Evolutionary conservation across 2,329 filamentous ascomycete genomes (phyloP).

Genomic region (Penicillium corylophilum): DNA sequence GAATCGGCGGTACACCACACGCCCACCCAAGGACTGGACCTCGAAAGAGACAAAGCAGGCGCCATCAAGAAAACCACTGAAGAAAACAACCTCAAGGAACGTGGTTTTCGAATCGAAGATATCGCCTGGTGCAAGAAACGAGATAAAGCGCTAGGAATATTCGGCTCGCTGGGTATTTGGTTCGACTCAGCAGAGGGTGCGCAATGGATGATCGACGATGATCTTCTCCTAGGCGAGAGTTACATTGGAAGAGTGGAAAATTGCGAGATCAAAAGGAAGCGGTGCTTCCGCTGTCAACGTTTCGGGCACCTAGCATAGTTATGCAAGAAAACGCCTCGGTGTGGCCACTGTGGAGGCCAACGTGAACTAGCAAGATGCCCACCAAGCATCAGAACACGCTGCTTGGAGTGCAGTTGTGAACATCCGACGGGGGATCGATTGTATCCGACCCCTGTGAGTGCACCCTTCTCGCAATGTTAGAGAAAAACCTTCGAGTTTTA

Average conservation of each 20-base stretch:
- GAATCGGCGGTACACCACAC: background rate
- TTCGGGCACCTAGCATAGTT: slow-evolving; percentile 27
- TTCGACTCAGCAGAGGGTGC: slow-evolving; percentile 24
- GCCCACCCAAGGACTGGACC: background rate
- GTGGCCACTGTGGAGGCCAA: slow-evolving; percentile 18
- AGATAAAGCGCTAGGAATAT: slow-evolving; percentile 22
- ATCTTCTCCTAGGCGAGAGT: slow-evolving; percentile 10
- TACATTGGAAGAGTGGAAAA: slow-evolving; percentile 23
- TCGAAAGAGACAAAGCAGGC: background rate
- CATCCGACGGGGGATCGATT: slow-evolving; percentile 19
- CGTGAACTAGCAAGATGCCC: slow-evolving; percentile 20
- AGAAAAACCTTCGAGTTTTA: slow-evolving; percentile 20
- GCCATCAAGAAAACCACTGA: slow-evolving; percentile 9
- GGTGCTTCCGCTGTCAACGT: slow-evolving; percentile 21
- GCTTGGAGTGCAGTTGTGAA: slow-evolving; percentile 19
- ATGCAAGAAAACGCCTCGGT: slow-evolving; percentile 24
- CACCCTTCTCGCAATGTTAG: slow-evolving; percentile 18
- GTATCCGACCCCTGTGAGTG: slow-evolving; percentile 11
- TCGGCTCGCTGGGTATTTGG: slow-evolving; percentile 25
- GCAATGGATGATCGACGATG: slow-evolving; percentile 20
- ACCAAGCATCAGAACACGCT: slow-evolving; percentile 17
- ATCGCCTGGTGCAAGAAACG: slow-evolving; percentile 26
- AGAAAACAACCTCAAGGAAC: slow-evolving; percentile 10
- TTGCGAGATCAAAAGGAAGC: slow-evolving; percentile 20
- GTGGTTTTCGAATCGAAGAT: slow-evolving; percentile 23